Evolutionary conservation across 2,329 filamentous ascomycete genomes (phyloP).

Genomic region (Ascochyta lentis): DNA sequence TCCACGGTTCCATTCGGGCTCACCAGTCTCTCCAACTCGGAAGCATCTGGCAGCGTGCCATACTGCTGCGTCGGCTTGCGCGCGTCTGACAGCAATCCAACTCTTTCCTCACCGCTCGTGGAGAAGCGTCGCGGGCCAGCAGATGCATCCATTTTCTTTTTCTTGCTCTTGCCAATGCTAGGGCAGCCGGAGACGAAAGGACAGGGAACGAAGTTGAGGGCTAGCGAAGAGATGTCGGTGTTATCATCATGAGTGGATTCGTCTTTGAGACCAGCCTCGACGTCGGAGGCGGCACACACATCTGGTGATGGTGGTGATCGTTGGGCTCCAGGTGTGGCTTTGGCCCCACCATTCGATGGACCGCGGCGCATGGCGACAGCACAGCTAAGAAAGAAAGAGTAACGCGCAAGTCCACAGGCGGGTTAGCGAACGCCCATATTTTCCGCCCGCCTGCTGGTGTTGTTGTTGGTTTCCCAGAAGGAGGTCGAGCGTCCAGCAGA

Average conservation of each 20-base stretch:
- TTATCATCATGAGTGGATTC: constrained; percentile 14
- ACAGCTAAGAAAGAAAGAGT: constrained; percentile 6
- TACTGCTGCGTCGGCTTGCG: constrained; percentile 32
- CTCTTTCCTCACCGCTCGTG: constrained; percentile 34
- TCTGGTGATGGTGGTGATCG: constrained; percentile 11
- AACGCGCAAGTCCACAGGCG: constrained; percentile 2
- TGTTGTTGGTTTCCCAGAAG: constrained; percentile 13
- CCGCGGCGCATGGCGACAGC: constrained; percentile 14
- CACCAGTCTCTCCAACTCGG: constrained; percentile 38
- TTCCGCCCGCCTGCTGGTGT: constrained; percentile 3
- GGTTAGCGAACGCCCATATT: constrained; percentile 15
- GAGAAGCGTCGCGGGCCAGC: constrained; percentile 42
- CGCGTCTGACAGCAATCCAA: constrained; percentile 31
- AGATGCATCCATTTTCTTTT: constrained; percentile 39
- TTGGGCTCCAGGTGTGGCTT: constrained; percentile 3
- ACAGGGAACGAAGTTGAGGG: constrained; percentile 29
- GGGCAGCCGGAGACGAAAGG: constrained; percentile 23
- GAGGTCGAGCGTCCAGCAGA: constrained; percentile 11
- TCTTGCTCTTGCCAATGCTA: constrained; percentile 22
- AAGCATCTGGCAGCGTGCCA: constrained; percentile 35
- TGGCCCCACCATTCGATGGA: not conserved
- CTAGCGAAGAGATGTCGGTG: constrained; percentile 34
- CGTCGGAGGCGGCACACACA: constrained; percentile 10
- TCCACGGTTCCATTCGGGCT: constrained; percentile 29
- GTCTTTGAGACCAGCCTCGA: constrained; percentile 11